These are phyloP conservation scores for Populus tomentosa DNA, from an alignment of 441 rosid species.

Conservation along the genomic window DNA sequence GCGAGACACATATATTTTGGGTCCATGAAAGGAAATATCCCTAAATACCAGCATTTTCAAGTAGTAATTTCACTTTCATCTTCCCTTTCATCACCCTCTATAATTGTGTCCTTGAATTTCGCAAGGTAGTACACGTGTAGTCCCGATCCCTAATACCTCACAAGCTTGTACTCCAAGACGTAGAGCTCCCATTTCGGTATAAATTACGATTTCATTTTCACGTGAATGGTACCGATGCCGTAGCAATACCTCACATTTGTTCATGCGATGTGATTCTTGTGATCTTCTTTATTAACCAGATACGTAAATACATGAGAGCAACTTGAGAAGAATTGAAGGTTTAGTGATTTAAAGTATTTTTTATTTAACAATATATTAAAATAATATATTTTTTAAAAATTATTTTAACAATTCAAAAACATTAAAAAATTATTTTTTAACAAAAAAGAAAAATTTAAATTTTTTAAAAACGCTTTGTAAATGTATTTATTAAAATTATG, in stretches of 20 bases:
- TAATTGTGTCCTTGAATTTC: background rate
- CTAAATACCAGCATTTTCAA: background rate
- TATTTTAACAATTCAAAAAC: no score
- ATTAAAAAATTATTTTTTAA: no score
- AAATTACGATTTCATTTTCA: background rate
- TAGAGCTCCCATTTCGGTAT: background rate
- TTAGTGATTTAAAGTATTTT: no score
- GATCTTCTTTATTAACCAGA: background rate
- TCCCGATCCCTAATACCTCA: background rate
- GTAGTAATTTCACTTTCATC: background rate
- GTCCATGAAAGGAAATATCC: background rate
- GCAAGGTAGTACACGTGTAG: background rate
- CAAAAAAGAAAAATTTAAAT: no score
- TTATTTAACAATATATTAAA: no score
- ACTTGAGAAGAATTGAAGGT: no score
- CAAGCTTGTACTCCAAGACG: background rate
- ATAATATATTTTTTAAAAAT: no score
- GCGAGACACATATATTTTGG: background rate
- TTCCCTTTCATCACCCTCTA: background rate
- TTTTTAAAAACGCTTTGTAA: no score
- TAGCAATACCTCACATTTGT: background rate
- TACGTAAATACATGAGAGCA: no score
- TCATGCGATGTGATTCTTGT: background rate
- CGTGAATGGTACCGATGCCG: background rate
- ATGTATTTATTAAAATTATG: no score